Percentiles rank a stretch among this genome's conserved stretches.
Conservation (phyloP, 352 stramenopile species). For the Phytophthora nicotianae region DNA sequence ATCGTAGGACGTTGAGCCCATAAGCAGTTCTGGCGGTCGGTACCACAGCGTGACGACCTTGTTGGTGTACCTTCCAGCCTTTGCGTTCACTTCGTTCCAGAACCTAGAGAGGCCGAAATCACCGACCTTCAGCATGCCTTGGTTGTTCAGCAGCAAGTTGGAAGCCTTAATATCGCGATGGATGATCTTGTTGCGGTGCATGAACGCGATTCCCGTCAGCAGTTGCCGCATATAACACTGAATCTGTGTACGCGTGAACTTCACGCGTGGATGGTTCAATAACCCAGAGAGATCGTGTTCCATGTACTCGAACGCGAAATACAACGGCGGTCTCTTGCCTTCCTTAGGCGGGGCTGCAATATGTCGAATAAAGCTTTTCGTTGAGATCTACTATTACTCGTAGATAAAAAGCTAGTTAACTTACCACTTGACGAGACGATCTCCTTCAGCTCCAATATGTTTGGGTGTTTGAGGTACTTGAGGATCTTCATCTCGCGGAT, state of each 20-base stretch:
- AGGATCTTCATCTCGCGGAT: constrained; percentile 99
- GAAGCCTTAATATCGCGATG: constrained; percentile 89
- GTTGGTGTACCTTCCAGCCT: constrained; percentile 90
- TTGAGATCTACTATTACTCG: constrained; percentile 16
- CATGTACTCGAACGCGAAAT: constrained; percentile 90
- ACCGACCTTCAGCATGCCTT: constrained; percentile 83
- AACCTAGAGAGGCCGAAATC: constrained; percentile 86
- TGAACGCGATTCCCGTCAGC: constrained; percentile 82
- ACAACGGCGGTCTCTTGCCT: constrained; percentile 82
- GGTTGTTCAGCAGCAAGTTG: constrained; percentile 86
- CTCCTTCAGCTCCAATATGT: constrained; percentile 95
- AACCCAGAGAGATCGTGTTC: constrained; percentile 86
- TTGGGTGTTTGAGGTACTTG: constrained; percentile 94
- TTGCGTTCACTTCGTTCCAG: constrained; percentile 87
- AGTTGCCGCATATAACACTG: constrained; percentile 90
- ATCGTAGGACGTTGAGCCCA: constrained; percentile 93
- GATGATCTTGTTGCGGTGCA: constrained; percentile 90
- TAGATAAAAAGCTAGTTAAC: neutral
- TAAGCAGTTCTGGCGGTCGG: constrained; percentile 91
- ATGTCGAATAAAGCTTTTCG: constrained; percentile 11
- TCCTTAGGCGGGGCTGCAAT: constrained; percentile 72
- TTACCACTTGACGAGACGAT: constrained; percentile 90
- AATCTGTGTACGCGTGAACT: constrained; percentile 85
- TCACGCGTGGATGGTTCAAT: constrained; percentile 83
- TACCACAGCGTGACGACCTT: constrained; percentile 97